Percentiles rank a stretch among this genome's conserved stretches.
Evolutionary conservation across 768 basidiomycete species (phyloP).

Genomic region (Russula foetens): DNA sequence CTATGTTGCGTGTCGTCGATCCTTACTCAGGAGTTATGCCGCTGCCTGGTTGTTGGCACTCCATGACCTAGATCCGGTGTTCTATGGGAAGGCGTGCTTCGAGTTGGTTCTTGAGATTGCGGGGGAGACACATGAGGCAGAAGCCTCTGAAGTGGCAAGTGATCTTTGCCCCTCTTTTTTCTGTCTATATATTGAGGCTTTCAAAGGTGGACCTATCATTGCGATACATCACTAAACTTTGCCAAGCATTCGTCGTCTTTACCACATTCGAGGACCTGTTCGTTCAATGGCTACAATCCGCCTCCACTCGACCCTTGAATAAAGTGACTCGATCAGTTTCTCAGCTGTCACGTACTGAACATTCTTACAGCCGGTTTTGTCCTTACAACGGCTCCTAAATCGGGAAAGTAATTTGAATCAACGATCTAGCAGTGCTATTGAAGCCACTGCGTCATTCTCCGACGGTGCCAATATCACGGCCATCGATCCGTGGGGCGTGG

Average conservation of each 20-base stretch:
- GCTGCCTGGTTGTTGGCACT: conserved; percentile 62
- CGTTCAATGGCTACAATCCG: conserved; percentile 47
- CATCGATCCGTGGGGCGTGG: conserved; percentile 48
- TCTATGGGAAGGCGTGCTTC: conserved; percentile 48
- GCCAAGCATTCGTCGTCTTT: conserved; percentile 46
- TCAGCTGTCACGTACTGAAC: conserved; percentile 1
- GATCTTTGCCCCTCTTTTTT: neutral
- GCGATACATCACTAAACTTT: conserved; percentile 45
- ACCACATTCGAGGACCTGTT: conserved; percentile 51
- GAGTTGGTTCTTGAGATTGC: conserved; percentile 44
- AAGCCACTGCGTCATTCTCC: conserved; percentile 25
- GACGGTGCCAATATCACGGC: conserved; percentile 26
- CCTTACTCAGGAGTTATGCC: conserved; percentile 48
- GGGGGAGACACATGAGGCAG: conserved; percentile 22
- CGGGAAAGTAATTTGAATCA: conserved; percentile 40
- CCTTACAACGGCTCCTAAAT: conserved; percentile 50
- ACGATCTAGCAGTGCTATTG: conserved; percentile 32
- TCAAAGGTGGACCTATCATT: conserved; percentile 25
- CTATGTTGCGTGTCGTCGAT: conserved; percentile 53
- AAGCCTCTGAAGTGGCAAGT: conserved; percentile 7
- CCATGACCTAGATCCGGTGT: conserved; percentile 48
- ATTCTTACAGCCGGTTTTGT: conserved; percentile 37
- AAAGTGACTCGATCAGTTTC: conserved; percentile 30
- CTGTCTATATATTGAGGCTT: neutral
- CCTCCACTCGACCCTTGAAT: conserved; percentile 29